Base-by-base conservation (phyloP, 2,329 filamentous ascomycete genomes). In the Colletotrichum orbiculare region DNA sequence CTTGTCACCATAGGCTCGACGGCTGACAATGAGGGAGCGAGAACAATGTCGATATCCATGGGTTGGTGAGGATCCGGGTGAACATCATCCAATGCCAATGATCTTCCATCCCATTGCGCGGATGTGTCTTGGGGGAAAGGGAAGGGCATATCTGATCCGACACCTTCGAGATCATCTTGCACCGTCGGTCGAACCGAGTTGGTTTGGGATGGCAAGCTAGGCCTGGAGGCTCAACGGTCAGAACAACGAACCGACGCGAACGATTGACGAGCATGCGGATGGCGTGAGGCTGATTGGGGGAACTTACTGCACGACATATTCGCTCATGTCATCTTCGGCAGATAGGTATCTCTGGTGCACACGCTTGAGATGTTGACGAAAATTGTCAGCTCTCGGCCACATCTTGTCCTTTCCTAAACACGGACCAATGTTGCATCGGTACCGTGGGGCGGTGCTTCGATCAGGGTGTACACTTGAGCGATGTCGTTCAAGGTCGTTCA, bases 331-430 rank as follows among this genome's bases (percentile, higher is more conserved):
- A 15, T 78, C 76, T 2, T 81, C 80, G 3, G 73, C 65, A 4
- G 65, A 61, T 9, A 82, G 73, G 1, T 73, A 35, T 3, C 75
- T 74, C 0, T 68, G 67, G 74, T 97, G 94, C 71, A 92, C 87
- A 10, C 90, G 86, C 54, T 79, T 82, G 49, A 97, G 83, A 73
- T 97, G 94, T 41, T 90, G 88, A 66, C 89, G 89, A 75, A 97
- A 97, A 72, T 97, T 97, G 76, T 97, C 94, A 54, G 89, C 82
- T 25, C 94, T 87, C 1, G 91, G 90, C 92, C 92, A 97, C 41
- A 84, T 79, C 74, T 96, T 97, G 1, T 80, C 80, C 67, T 82
- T 89, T 33, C 81, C 85, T 33, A 78, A 81, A 71, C 91, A 93
- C 13, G 78, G 71, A 7, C 77, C 76, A 6, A 85, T 78, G 54